Evolutionary conservation across 495 filamentous ascomycete genomes (phyloP).

Genomic region (Penicillium maclennaniae): DNA sequence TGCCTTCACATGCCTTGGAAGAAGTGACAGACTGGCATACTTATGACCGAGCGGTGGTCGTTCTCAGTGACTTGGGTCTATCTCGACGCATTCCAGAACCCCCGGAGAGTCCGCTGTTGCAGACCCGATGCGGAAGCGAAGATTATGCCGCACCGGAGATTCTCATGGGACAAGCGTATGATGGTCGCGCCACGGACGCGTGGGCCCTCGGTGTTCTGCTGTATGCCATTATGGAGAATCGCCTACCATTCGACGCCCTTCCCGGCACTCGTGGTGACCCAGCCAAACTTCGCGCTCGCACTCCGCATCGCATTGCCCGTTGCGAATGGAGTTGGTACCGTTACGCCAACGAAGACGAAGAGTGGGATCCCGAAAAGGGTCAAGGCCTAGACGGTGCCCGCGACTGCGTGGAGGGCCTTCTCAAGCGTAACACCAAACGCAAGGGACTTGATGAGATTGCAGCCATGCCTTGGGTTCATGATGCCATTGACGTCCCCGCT

Average conservation of each 20-base stretch:
- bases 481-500: constrained; percentile 66
- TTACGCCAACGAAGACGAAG: constrained; percentile 71
- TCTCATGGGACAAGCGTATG: constrained; percentile 90
- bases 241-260: constrained; percentile 85
- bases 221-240: constrained; percentile 88
- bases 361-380: constrained; percentile 59
- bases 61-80: constrained; percentile 90
- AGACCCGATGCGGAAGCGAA: constrained; percentile 89
- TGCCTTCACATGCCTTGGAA: constrained; percentile 54
- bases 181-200: constrained; percentile 86
- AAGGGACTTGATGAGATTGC: constrained; percentile 70
- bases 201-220: constrained; percentile 94
- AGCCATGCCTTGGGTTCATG: constrained; percentile 68
- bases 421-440: constrained; percentile 73
- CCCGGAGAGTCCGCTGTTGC: constrained; percentile 66
- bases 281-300: constrained; percentile 65
- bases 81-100: constrained; percentile 73
- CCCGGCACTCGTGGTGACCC: constrained; percentile 69
- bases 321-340: constrained; percentile 92
- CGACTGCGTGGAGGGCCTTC: constrained; percentile 71
- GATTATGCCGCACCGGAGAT: constrained; percentile 97
- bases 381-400: constrained; percentile 67
- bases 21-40: constrained; percentile 57
- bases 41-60: constrained; percentile 76
- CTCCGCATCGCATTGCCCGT: constrained; percentile 88